A percentile compares a stretch with the other conserved stretches of the same genome.
Conservation (phyloP, 257 asterid species). For the Cruciata laevipes region DNA sequence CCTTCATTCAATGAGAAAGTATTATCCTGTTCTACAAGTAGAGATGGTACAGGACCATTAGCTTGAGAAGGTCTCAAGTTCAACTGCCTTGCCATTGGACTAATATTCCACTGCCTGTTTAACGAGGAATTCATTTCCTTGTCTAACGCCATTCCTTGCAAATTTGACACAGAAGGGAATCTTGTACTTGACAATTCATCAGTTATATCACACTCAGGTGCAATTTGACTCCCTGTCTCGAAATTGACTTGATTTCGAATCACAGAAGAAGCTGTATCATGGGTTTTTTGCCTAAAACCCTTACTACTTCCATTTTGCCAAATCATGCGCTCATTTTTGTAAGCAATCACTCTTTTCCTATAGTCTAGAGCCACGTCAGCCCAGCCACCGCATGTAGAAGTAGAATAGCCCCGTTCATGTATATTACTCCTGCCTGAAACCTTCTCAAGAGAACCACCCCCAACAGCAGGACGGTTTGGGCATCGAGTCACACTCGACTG, state of each 20-base stretch:
- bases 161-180: constrained; percentile 1
- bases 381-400: constrained; percentile 13
- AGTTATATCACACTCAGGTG: background rate
- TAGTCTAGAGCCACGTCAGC: background rate
- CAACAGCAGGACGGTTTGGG: constrained; percentile 22
- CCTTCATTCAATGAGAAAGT: background rate
- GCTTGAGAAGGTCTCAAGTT: background rate
- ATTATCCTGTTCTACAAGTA: constrained; percentile 2
- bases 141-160: background rate
- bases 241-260: constrained; percentile 1
- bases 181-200: background rate
- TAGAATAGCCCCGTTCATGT: constrained; percentile 17
- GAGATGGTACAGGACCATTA: background rate
- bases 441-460: constrained; percentile 35
- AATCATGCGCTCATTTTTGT: background rate
- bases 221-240: constrained; percentile 1
- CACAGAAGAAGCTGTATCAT: constrained; percentile 10
- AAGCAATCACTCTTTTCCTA: background rate
- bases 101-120: background rate
- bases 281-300: background rate
- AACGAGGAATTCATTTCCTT: background rate
- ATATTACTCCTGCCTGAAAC: constrained; percentile 31
- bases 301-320: constrained; percentile 9
- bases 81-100: background rate
- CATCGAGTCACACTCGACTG: constrained; percentile 19